Base-by-base conservation (phyloP, 441 rosid species). In the Theobroma grandiflorum region DNA sequence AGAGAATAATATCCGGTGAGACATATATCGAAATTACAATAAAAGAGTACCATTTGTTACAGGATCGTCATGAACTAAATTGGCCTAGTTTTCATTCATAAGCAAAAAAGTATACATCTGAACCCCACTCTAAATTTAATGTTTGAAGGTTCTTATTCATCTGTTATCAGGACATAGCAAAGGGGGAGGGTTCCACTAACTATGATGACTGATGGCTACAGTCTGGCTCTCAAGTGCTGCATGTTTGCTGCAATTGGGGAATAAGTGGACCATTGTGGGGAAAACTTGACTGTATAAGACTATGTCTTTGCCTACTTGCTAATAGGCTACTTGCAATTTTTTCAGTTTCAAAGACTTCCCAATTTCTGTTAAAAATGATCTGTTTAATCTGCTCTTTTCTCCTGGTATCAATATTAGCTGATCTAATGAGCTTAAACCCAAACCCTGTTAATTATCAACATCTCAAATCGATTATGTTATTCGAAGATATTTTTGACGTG, bases 211-310 rank as follows among this genome's bases (percentile, higher is more conserved):
- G 26, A 71, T 50, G 75, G 9, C 62, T 72, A n/a, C 63, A 18
- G 47, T 37, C 8, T 71, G 75, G 52, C 49, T 50, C 4, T 9
- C 45, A 72, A 72, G 33, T 52, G 75, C 45, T 50, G 75, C 22
- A 71, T 33, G 63, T 71, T 71, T 71, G 75, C 75, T 53, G 76
- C 76, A 73, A 73, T 12, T 55, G 76, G 20, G 65, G 76, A 55
- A 73, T 2, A n/a, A 22, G 50, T 55, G 64, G 76, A 73, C 37
- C 64, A n/a, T 10, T 55, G n/a, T 71, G 76, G 26, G 43, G 15
- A 15, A 20, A 74, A 42, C 22, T 58, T 58, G 49, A 16, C 31
- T 72, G 64, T 37, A 6, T 5, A 4, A 20, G 10, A 72, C 49
- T 35, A n/a, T 38, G 52, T 20, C 53, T 74, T 57, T 52, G 22